Evolutionary conservation across 1,139 yeast genomes (phyloP).

Genomic region (Diutina mesorugosa): DNA sequence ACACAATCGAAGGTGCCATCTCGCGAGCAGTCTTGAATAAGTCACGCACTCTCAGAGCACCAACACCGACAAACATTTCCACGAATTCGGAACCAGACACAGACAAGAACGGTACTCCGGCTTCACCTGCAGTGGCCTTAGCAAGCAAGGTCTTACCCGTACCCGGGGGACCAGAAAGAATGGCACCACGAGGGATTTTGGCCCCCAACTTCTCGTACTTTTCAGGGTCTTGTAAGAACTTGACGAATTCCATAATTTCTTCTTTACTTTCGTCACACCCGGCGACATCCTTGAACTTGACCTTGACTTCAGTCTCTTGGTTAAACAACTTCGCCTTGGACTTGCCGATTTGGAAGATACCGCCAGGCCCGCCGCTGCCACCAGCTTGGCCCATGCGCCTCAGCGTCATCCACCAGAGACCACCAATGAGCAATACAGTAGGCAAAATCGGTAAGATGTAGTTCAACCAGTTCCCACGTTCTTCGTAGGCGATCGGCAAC

Average conservation of each 20-base stretch:
- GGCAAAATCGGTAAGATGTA: conserved; percentile 53
- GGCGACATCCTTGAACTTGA: conserved; percentile 69
- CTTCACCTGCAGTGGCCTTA: conserved; percentile 80
- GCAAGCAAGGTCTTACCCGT: conserved; percentile 76
- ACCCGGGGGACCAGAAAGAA: conserved; percentile 77
- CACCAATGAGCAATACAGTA: conserved; percentile 57
- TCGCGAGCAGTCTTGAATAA: conserved; percentile 68
- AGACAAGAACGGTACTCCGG: conserved; percentile 69
- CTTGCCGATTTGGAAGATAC: conserved; percentile 51
- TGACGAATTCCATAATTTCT: conserved; percentile 77
- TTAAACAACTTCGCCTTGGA: conserved; percentile 62
- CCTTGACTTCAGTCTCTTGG: conserved; percentile 58
- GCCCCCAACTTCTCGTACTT: conserved; percentile 72
- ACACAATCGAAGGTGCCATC: conserved; percentile 69
- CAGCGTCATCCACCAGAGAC: conserved; percentile 53
- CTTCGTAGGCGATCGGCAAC: conserved; percentile 52
- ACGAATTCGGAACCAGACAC: conserved; percentile 79
- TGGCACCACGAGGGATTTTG: conserved; percentile 75
- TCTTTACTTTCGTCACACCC: conserved; percentile 78
- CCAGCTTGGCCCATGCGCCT: conserved; percentile 16
- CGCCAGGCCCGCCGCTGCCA: conserved; percentile 40
- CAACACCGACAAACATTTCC: conserved; percentile 78
- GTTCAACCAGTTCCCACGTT: conserved; percentile 44
- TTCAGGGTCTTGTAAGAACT: conserved; percentile 60
- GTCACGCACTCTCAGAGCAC: conserved; percentile 75